Evolutionary conservation across 2,329 filamentous ascomycete genomes (phyloP), one percentile per base, ranked within the genome.

Genomic region (Colletotrichum filicis): DNA sequence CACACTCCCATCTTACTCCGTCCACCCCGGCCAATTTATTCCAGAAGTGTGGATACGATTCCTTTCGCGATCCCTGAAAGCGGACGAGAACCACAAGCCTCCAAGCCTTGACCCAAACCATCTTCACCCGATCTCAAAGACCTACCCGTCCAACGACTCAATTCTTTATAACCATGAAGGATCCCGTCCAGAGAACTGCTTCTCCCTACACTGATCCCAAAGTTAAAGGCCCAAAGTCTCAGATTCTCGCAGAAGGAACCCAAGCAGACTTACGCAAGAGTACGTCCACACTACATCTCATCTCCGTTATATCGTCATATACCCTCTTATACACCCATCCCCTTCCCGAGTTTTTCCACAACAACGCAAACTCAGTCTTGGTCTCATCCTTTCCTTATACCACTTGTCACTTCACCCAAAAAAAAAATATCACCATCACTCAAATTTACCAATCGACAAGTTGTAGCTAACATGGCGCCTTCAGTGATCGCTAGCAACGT

Each of bases 401-500:
- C 64, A 22, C 28, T 26, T n/a, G 24, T 59, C 28, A 53, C 57
- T 58, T 61, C 37, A 24, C 16, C 42, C 16, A n/a, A 2, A 56
- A 32, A 56, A 32, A 26, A 4, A 52, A 56, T 19, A n/a, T 71
- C 55, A 60, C 32, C 16, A 16, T 4, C 2, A 3, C 8, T 2
- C 5, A 35, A n/a, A 61, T 22, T n/a, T 9, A 30, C 63, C 73
- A 69, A 22, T 19, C 22, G 14, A n/a, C n/a, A 26, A 12, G 8
- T 6, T 35, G 35, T 59, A 70, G 66, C 70, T 77, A 68, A 74
- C 72, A 68, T 61, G 19, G 42, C 64, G 28, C 52, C 35, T 35
- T 24, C 76, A 89, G 87, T 91, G 88, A 84, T 88, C 83, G 79
- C 83, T 80, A 88, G 84, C 79, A 89, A 87, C 82, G 90, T 98